Evolutionary conservation across 2,329 filamentous ascomycete genomes (phyloP), one percentile per base, ranked within the genome.

Genomic region (Botryotinia calthae): DNA sequence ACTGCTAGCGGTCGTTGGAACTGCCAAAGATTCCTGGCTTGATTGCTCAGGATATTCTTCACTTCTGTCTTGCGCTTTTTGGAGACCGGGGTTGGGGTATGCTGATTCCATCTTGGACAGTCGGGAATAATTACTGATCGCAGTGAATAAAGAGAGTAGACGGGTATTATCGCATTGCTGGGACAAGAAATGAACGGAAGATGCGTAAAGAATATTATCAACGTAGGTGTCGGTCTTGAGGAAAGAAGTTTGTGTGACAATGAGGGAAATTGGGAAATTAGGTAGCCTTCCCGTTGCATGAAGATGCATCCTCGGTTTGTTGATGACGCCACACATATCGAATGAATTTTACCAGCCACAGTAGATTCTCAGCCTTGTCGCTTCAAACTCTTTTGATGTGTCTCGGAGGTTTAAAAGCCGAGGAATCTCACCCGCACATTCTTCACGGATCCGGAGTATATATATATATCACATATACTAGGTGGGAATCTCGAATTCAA

Each of bases 51-150:
- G n/a, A 42, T 10, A 18, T 22, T 56, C 48, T 44, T 56, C 65
- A 56, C 14, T 44, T 68, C 65, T 68, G 25, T 68, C 65, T 56
- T 51, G 65, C 65, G 40, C 34, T 42, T 37, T 68, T 56, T 51
- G 46, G 31, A 37, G 37, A 16, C 48, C 48, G 5, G 48, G 37
- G 40, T 56, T 51, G 12, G 65, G n/a, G 37, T 68, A 68, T 56
- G 61, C 61, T 44, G 31, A 48, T 56, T 68, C 65, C 65, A 68
- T 68, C 40, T 31, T 68, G 8, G 34, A 37, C 5, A 42, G 56
- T 31, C 18, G n/a, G 37, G 58, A 42, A 20, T 56, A 14, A 22
- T 31, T 42, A 51, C 37, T 42, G n/a, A 68, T 56, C 37, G 51
- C 37, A 22, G 48, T 31, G 6, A 68, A 20, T 42, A 18, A 25